phyloP scores from a whole-genome alignment of 306 rosid genomes.

The Carpinus viminea region DNA sequence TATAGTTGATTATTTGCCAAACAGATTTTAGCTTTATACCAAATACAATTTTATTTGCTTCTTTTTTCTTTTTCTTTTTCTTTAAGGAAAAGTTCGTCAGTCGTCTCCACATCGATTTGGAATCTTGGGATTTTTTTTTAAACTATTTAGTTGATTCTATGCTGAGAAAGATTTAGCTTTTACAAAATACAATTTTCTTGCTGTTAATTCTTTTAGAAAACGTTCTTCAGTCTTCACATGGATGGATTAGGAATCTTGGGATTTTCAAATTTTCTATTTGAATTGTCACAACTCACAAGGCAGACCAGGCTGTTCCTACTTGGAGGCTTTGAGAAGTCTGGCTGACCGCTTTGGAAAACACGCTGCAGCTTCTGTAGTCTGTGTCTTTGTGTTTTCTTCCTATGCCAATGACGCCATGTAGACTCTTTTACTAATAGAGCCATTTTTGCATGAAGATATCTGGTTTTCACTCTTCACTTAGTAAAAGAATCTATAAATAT shows the following conservation, averaged over 20 bases:
- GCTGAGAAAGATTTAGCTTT: background rate
- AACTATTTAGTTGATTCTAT: too few relatives aligned
- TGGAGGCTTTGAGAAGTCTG: constrained; percentile 2
- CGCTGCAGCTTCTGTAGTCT: background rate
- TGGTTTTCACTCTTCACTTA: background rate
- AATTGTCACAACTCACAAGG: constrained; percentile 2
- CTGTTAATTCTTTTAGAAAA: background rate
- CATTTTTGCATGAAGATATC: background rate
- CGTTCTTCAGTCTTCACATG: background rate
- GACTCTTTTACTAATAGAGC: background rate
- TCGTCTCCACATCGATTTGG: background rate
- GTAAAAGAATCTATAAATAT: background rate
- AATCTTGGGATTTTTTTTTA: background rate
- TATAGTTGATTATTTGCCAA: background rate
- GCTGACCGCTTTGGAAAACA: background rate
- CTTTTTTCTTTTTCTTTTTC: background rate
- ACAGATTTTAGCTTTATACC: background rate
- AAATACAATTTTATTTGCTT: background rate
- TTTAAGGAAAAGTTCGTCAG: background rate
- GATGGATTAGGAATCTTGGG: background rate
- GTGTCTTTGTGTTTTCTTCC: background rate
- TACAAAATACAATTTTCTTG: background rate
- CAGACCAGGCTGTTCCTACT: background rate
- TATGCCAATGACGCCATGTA: background rate
- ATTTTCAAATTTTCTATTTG: background rate